Base-by-base conservation (phyloP, 768 basidiomycete species). In the Lactarius hengduanensis region DNA sequence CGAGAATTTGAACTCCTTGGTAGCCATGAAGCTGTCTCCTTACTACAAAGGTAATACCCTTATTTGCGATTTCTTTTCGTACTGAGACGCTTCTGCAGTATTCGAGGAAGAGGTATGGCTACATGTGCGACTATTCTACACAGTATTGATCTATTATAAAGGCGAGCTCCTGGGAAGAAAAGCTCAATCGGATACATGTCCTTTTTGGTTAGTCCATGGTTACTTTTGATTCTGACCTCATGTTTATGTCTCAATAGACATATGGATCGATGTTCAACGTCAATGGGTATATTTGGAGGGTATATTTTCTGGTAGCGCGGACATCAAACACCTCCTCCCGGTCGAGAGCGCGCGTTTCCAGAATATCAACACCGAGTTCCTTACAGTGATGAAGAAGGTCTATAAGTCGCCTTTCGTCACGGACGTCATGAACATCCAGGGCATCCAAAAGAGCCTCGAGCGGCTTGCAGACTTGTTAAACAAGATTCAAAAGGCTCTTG, bases 251-350 rank as follows among this genome's bases (percentile, higher is more conserved):
- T 43, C 54, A 18, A 30, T 69, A 94, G 93, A 99, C 77, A 91
- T 98, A 43, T 99, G 97, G 97, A 97, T 99, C 71, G 97, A 99
- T 72, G 97, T 99, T 18, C 97, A 99, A 72, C 87, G 97, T 8
- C 97, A 99, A 80, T 99, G 97, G 97, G 97, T 99, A 1, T 99
- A 99, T 75, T 84, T 99, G 61, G 97, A 99, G 77, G 97, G 97
- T 53, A 99, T 99, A 72, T 99, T 99, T 78, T 94, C 96, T n/a
- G 96, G 96, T 40, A 98, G 95, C 71, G 97, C 96, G 30, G 97
- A 99, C 74, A 98, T 99, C 84, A 98, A 98, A 75, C 97, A 99
- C 75, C 87, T 99, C 16, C 88, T 99, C 32, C 97, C 97, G 0
- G 91, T 98, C 68, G 97, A 99, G 78, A 94, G 89, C 72, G 87